phyloP scores from a whole-genome alignment of 2,329 filamentous ascomycete genomes.

The Graphilbum fragrans region DNA sequence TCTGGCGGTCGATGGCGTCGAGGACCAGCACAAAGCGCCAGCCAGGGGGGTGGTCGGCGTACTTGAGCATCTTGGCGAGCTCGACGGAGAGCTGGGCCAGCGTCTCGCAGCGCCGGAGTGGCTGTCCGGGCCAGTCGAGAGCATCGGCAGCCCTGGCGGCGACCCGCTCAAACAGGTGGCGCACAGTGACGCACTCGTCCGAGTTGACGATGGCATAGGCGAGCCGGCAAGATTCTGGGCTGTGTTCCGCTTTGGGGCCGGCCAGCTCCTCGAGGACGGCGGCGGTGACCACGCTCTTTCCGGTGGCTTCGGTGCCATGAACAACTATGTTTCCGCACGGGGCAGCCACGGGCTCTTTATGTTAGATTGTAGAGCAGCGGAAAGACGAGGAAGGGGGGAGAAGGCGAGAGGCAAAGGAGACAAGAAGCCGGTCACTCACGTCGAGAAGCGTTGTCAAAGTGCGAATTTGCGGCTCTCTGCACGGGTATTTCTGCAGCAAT shows the following conservation, averaged over 20 bases:
- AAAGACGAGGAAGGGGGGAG: background rate
- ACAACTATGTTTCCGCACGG: conserved; percentile 64
- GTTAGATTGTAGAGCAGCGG: background rate
- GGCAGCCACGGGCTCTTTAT: conserved; percentile 46
- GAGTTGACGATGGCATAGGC: conserved; percentile 54
- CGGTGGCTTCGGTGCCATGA: conserved; percentile 77
- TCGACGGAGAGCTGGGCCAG: conserved; percentile 65
- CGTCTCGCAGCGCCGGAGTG: conserved; percentile 61
- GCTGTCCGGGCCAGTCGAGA: conserved; percentile 31
- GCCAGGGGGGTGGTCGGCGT: conserved; percentile 20
- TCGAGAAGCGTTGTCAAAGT: conserved; percentile 42
- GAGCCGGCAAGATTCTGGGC: conserved; percentile 15
- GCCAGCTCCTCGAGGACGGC: conserved; percentile 42
- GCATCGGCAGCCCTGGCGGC: conserved; percentile 44
- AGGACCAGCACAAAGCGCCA: conserved; percentile 70
- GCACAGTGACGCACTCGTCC: conserved; percentile 63
- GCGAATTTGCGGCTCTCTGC: conserved; percentile 46
- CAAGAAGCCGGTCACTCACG: conserved; percentile 20
- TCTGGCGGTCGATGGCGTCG: conserved; percentile 76
- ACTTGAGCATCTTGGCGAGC: conserved; percentile 50
- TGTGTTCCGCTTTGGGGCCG: background rate
- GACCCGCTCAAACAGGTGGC: conserved; percentile 66
- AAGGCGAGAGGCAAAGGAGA: background rate
- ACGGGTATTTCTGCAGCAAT: conserved; percentile 38
- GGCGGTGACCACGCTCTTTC: conserved; percentile 63